These are phyloP conservation scores for Stephanodiscus minutulus DNA, from an alignment of 108 stramenopile genomes.

Conservation along the genomic window DNA sequence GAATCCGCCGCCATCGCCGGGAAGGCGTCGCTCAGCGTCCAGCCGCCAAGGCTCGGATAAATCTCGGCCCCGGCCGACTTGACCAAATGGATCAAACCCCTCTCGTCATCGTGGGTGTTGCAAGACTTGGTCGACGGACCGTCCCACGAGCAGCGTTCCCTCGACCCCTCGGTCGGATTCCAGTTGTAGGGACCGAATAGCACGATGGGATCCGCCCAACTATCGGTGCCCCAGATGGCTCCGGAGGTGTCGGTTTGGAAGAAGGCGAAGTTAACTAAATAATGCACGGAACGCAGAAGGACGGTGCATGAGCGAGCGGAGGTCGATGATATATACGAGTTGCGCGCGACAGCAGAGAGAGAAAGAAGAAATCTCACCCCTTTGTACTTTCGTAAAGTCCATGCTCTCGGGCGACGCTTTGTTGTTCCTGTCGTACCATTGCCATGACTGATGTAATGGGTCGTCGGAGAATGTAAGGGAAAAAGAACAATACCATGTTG, in stretches of 20 bases:
- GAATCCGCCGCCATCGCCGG: constrained; percentile 22
- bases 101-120: constrained; percentile 14
- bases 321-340: background rate
- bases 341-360: background rate
- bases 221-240: constrained; percentile 41
- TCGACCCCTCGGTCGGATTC: constrained; percentile 17
- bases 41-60: constrained; percentile 36
- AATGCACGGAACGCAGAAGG: background rate
- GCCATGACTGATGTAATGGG: constrained; percentile 9
- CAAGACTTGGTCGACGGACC: constrained; percentile 19
- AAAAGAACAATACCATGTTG: background rate
- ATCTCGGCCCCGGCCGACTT: constrained; percentile 38
- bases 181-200: constrained; percentile 35
- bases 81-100: constrained; percentile 31
- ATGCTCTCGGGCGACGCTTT: constrained; percentile 34
- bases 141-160: constrained; percentile 31
- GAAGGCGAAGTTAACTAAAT: constrained; percentile 37
- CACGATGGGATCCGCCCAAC: constrained; percentile 37
- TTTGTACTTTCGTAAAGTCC: constrained; percentile 42
- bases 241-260: constrained; percentile 38
- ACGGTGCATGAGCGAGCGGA: background rate
- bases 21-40: constrained; percentile 41
- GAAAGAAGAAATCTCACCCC: constrained; percentile 21
- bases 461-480: constrained; percentile 4
- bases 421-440: constrained; percentile 43